Percentiles rank a stretch among this genome's conserved stretches.
Conservation (phyloP, 768 basidiomycete genomes). For the Leccinum rimulosum region DNA sequence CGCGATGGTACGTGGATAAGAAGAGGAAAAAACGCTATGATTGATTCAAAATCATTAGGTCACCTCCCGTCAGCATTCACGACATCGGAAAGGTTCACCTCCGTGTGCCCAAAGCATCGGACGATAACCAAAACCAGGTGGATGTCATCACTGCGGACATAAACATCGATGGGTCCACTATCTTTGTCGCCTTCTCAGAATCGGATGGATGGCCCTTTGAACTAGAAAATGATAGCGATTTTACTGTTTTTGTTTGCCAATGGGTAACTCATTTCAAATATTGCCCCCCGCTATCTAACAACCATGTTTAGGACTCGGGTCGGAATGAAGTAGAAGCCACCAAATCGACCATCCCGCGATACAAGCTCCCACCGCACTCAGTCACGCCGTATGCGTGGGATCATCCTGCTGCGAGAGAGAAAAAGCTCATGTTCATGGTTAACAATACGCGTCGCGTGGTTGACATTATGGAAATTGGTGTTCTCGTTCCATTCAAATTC, state of each 20-base stretch:
- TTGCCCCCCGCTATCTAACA: conserved; percentile 10
- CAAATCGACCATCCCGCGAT: conserved; percentile 41
- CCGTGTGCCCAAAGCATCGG: conserved; percentile 50
- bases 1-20: conserved; percentile 62
- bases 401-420: conserved; percentile 78
- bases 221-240: conserved; percentile 86
- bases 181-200: conserved; percentile 74
- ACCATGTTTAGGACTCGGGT: conserved; percentile 42
- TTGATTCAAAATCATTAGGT: conserved; percentile 50
- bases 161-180: conserved; percentile 80
- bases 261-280: conserved; percentile 44
- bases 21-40: not conserved
- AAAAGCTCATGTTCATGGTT: conserved; percentile 66
- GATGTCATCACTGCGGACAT: conserved; percentile 74
- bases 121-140: conserved; percentile 32
- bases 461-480: conserved; percentile 96
- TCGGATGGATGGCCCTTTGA: conserved; percentile 83
- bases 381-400: conserved; percentile 88
- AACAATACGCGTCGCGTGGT: conserved; percentile 62
- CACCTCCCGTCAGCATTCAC: conserved; percentile 86
- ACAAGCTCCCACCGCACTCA: conserved; percentile 56
- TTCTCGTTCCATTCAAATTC: conserved; percentile 87
- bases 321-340: conserved; percentile 37
- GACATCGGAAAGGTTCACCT: conserved; percentile 85
- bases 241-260: conserved; percentile 67